Percentiles rank a stretch among this genome's conserved stretches.
phyloP scores from a whole-genome alignment of 2,329 filamentous ascomycete genomes.

The Hortaea werneckii region DNA sequence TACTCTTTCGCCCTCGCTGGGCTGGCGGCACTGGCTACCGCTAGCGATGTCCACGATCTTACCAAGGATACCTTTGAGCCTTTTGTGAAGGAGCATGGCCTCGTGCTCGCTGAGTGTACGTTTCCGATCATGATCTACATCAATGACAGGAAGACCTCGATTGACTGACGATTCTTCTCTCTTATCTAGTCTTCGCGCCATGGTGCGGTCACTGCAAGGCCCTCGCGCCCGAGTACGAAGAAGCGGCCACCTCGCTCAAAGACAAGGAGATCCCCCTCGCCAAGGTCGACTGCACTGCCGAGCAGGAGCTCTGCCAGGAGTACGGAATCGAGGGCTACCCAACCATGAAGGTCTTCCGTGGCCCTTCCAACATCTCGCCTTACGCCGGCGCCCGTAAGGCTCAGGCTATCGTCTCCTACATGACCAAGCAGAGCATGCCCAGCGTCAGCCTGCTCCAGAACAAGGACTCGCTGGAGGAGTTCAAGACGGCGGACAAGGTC shows the following conservation, averaged over 20 bases:
- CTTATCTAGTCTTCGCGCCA: conserved; percentile 73
- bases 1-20: conserved; percentile 30
- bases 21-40: conserved; percentile 51
- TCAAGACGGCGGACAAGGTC: conserved; percentile 97
- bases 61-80: conserved; percentile 78
- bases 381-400: conserved; percentile 89
- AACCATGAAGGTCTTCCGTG: conserved; percentile 97
- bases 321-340: conserved; percentile 96
- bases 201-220: conserved; percentile 99
- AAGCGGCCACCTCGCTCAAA: conserved; percentile 73
- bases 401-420: conserved; percentile 68
- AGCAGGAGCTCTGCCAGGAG: conserved; percentile 80
- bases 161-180: not conserved
- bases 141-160: not conserved
- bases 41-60: conserved; percentile 74
- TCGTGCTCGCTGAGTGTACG: conserved; percentile 91
- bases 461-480: conserved; percentile 71
- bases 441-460: conserved; percentile 75
- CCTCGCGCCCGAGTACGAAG: conserved; percentile 84
- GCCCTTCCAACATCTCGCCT: conserved; percentile 65
- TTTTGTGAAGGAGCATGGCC: conserved; percentile 74
- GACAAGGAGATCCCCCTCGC: conserved; percentile 77
- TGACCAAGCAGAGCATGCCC: conserved; percentile 95
- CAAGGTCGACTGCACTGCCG: conserved; percentile 92
- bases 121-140: conserved; percentile 8